Evolutionary conservation across 139 green algal genomes (phyloP).

Genomic region (Micromonas pusilla): DNA sequence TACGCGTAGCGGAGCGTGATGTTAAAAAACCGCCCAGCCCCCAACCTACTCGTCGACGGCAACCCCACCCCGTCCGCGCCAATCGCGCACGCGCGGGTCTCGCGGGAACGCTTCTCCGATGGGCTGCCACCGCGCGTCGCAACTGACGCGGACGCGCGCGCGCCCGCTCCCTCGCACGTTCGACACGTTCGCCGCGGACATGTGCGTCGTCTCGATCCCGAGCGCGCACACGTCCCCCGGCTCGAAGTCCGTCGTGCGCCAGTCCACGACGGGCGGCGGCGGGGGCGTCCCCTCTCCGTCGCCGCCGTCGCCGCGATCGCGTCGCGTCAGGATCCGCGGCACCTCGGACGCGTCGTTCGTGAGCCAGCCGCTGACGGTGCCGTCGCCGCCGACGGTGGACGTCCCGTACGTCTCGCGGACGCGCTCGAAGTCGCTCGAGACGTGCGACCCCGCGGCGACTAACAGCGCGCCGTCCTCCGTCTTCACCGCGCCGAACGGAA

Average conservation of each 20-base stretch:
- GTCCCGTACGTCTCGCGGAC: constrained; percentile 27
- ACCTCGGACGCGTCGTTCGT: constrained; percentile 27
- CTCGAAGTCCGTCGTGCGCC: neutral
- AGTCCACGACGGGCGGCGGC: constrained; percentile 18
- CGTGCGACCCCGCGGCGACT: constrained; percentile 3
- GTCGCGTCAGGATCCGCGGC: neutral
- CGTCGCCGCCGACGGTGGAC: constrained; percentile 24
- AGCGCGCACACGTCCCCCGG: constrained; percentile 36
- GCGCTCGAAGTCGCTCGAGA: constrained; percentile 16
- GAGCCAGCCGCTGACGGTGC: constrained; percentile 33
- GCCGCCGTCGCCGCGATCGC: neutral
- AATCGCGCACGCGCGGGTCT: neutral
- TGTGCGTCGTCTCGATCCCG: constrained; percentile 30
- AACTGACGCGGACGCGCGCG: constrained; percentile 20
- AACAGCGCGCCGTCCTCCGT: neutral
- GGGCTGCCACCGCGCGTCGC: constrained; percentile 41
- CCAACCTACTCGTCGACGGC: neutral
- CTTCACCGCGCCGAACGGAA: neutral
- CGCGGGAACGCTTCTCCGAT: neutral
- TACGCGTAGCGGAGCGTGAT: no score
- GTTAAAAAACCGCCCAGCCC: no score
- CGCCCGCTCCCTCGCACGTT: neutral
- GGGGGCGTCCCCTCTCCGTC: neutral
- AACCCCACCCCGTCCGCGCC: no score
- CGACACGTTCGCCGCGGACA: constrained; percentile 32